Percentiles rank a stretch among this genome's conserved stretches.
phyloP scores from a whole-genome alignment of 208 protist species.

The Crithidia brevicula region DNA sequence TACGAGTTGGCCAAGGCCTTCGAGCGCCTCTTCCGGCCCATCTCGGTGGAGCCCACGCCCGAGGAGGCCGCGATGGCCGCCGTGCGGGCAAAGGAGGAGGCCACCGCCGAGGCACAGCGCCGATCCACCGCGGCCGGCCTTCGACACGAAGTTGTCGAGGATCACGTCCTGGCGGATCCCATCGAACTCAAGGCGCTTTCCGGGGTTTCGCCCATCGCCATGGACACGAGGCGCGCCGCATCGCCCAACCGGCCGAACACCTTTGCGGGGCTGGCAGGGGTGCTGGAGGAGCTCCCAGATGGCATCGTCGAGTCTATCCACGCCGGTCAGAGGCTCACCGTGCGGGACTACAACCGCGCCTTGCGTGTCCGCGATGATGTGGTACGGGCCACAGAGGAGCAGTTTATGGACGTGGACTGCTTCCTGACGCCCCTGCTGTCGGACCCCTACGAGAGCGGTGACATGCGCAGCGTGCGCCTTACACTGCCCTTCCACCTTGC shows the following conservation, averaged over 20 bases:
- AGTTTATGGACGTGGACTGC: conserved; percentile 87
- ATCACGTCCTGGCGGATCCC: not conserved
- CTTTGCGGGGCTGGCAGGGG: conserved; percentile 34
- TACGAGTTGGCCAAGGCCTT: conserved; percentile 80
- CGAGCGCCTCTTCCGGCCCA: conserved; percentile 42
- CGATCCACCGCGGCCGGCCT: not conserved
- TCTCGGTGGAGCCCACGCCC: conserved; percentile 17
- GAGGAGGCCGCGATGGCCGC: conserved; percentile 13
- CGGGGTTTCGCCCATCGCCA: conserved; percentile 5
- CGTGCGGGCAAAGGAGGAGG: not conserved
- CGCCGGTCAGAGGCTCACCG: conserved; percentile 55
- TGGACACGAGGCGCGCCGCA: conserved; percentile 10
- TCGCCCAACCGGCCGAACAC: conserved; percentile 32
- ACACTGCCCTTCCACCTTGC: conserved; percentile 79
- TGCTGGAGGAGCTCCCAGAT: conserved; percentile 71
- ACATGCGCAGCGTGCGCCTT: conserved; percentile 65
- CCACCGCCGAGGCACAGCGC: not conserved
- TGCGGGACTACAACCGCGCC: conserved; percentile 72
- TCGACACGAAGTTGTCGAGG: not conserved
- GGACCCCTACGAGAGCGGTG: conserved; percentile 70
- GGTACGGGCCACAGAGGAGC: conserved; percentile 76
- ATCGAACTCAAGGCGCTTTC: conserved; percentile 6
- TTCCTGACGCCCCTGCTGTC: conserved; percentile 81
- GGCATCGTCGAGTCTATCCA: conserved; percentile 59
- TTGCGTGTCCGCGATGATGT: conserved; percentile 81